These are phyloP conservation scores for Ophiosphaerella narmari DNA, from an alignment of 2,329 filamentous ascomycete genomes.

Conservation along the genomic window DNA sequence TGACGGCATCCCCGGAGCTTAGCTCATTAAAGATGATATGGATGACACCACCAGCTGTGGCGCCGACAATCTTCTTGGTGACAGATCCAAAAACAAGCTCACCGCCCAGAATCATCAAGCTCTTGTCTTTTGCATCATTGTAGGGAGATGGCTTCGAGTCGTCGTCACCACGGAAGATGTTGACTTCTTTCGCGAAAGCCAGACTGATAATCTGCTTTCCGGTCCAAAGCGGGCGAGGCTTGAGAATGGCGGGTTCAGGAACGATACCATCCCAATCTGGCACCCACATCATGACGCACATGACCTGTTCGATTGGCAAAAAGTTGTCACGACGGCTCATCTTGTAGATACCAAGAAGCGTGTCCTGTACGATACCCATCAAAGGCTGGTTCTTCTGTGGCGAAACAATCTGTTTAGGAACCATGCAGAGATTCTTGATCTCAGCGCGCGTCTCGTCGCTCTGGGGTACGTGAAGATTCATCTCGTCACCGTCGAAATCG, in stretches of 20 bases:
- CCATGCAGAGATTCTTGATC: conserved; percentile 91
- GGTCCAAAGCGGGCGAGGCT: conserved; percentile 91
- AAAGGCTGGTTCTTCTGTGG: conserved; percentile 94
- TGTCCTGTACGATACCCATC: conserved; percentile 99
- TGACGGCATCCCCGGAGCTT: conserved; percentile 81
- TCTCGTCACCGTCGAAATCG: conserved; percentile 99
- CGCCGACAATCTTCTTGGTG: conserved; percentile 93
- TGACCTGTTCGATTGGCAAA: conserved; percentile 85
- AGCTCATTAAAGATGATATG: conserved; percentile 97
- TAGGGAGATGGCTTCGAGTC: conserved; percentile 56
- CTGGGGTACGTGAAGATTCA: conserved; percentile 99
- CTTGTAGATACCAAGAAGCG: conserved; percentile 95
- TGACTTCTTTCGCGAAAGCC: conserved; percentile 86
- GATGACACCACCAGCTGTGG: conserved; percentile 85
- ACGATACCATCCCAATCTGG: conserved; percentile 97
- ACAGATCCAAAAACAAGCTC: conserved; percentile 89
- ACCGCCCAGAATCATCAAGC: conserved; percentile 81
- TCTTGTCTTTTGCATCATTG: conserved; percentile 76
- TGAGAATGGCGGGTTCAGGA: conserved; percentile 89
- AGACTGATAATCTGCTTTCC: conserved; percentile 97
- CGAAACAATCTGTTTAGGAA: conserved; percentile 98
- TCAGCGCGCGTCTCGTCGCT: conserved; percentile 96
- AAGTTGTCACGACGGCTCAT: conserved; percentile 92
- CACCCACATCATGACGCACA: conserved; percentile 97
- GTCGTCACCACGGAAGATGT: conserved; percentile 63